Evolutionary conservation across 2,329 filamentous ascomycete species (phyloP).

Genomic region (Nothophoma quercina): DNA sequence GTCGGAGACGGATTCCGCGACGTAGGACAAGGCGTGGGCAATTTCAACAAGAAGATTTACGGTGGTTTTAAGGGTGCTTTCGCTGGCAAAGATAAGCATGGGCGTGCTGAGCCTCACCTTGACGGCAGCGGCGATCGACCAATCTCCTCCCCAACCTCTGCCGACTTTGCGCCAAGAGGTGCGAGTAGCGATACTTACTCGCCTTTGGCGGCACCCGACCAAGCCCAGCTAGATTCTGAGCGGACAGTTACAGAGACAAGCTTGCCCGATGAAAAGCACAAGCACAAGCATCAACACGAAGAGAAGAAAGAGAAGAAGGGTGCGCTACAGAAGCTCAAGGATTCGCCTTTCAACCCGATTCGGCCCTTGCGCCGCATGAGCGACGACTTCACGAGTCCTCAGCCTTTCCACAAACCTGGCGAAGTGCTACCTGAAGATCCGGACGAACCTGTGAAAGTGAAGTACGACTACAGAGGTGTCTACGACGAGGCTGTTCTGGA

Average conservation of each 20-base stretch:
- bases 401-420: slow-evolving; percentile 51
- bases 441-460: slow-evolving; percentile 35
- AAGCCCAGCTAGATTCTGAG: slow-evolving; percentile 33
- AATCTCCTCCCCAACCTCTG: slow-evolving; percentile 34
- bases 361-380: slow-evolving; percentile 37
- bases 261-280: slow-evolving; percentile 32
- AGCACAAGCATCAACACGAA: slow-evolving; percentile 24
- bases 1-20: slow-evolving; percentile 58
- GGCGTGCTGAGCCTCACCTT: slow-evolving; percentile 19
- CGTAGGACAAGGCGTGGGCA: slow-evolving; percentile 55
- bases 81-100: slow-evolving; percentile 24
- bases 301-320: slow-evolving; percentile 27
- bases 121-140: slow-evolving; percentile 33
- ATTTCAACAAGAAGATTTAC: slow-evolving; percentile 49
- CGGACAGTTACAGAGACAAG: slow-evolving; percentile 29
- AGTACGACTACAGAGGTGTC: slow-evolving; percentile 40
- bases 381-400: slow-evolving; percentile 53
- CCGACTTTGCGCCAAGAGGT: slow-evolving; percentile 38
- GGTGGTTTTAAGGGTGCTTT: slow-evolving; percentile 50
- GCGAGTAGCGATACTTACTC: slow-evolving; percentile 44
- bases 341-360: slow-evolving; percentile 30
- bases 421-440: slow-evolving; percentile 47
- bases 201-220: slow-evolving; percentile 32
- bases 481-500: slow-evolving; percentile 43
- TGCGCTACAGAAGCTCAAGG: slow-evolving; percentile 32